Evolutionary conservation across 257 asterid genomes (phyloP), one percentile per base, ranked within the genome.

Genomic region (Ophiorrhiza pumila): DNA sequence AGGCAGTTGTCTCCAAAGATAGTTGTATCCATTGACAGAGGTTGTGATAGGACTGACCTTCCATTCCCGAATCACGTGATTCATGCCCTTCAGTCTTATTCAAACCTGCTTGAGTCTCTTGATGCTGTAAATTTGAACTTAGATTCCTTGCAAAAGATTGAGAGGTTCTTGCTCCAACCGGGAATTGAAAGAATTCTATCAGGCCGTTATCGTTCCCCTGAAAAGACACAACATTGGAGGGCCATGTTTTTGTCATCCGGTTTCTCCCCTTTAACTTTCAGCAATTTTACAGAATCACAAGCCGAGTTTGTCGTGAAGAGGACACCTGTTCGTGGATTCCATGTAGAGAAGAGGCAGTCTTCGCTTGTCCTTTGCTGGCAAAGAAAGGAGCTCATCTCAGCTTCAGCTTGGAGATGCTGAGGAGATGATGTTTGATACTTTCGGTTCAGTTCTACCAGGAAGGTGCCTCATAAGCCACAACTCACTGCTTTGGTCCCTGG

Each of bases 311-410:
- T 95, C n/a, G 81, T 90, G 49, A 90, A 90, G 85, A 87, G 96
- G 87, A 86, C 96, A 13, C 97, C 96, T 0, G 89, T 90, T 53
- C 84, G 90, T 35, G 99, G 99, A 18, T 95, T 95, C 73, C 94
- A 85, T 45, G 90, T 95, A 5, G 99, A 95, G 86, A 95, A 90
- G 88, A 84, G 98, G 71, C 99, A 95, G 68, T 87, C 90, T 31
- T 86, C 96, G 4, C 97, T 95, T 10, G 95, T 92, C 56, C 97
- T 95, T 34, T 90, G 96, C 71, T 95, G 99, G 99, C 97, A 95
- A 66, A 73, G 91, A 55, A 92, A 95, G 92, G 99, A 95, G 85
- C 91, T 95, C 62, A 77, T 95, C 72, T 95, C 99, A 23, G 97
- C 91, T 41, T 89, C 96, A 4, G 99, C 98, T 72, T 95, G 99